These are phyloP conservation scores for Actinomortierella wolfii DNA, from an alignment of 371 early-diverging fungal species.

Conservation along the genomic window DNA sequence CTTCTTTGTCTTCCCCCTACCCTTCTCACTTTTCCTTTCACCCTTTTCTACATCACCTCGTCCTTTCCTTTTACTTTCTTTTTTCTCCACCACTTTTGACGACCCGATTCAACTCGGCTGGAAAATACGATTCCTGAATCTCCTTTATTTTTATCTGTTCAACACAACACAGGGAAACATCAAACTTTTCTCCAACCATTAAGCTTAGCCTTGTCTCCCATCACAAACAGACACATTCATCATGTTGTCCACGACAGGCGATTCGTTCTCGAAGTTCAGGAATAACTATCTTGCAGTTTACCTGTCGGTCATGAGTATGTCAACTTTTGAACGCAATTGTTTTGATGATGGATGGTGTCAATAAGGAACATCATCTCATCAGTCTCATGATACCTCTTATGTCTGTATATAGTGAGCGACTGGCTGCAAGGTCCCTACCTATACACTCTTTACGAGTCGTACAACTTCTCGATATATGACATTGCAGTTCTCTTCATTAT, in stretches of 20 bases:
- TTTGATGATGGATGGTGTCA: not conserved
- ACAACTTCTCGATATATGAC: slow-evolving; percentile 58
- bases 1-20: no score
- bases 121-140: no score
- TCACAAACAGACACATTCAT: not conserved
- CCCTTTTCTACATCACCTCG: no score
- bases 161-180: no score
- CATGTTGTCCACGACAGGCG: slow-evolving; percentile 16
- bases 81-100: no score
- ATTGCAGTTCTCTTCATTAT: slow-evolving; percentile 75
- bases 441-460: slow-evolving; percentile 71
- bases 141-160: no score
- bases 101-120: no score
- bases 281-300: slow-evolving; percentile 67
- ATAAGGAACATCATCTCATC: not conserved
- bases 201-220: not conserved
- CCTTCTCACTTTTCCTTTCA: no score
- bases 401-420: slow-evolving; percentile 58
- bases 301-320: slow-evolving; percentile 64
- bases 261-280: slow-evolving; percentile 40
- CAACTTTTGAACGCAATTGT: not conserved
- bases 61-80: no score
- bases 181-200: no score
- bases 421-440: slow-evolving; percentile 81
- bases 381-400: not conserved